Base-by-base conservation (phyloP, 169 alveolate genomes). In the Cryptosporidium felis region DNA sequence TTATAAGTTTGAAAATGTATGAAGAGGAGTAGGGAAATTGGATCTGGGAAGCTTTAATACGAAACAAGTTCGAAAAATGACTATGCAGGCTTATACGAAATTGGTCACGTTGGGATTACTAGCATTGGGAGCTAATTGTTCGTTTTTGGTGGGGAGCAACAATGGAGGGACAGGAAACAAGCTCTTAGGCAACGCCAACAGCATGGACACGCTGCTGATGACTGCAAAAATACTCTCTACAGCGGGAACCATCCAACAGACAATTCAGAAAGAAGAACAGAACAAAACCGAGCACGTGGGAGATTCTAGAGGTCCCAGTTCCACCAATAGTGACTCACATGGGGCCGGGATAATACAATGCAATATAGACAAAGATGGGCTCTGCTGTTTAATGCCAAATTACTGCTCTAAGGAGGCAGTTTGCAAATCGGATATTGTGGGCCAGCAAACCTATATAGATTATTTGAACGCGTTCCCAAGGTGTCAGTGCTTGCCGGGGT, bases 401-500 rank as follows among this genome's bases (percentile, higher is more conserved):
- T 74, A 53, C 58, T 74, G 85, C 28, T 74, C 85, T 18, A 49
- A 49, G 12, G 85, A 74, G n/a, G 85, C 85, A 51, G 56, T 49
- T 0, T 74, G 85, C 23, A 53, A 53, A 16, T 74, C 85, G 4
- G 85, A 74, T 10, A 74, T 74, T 30, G 85, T 74, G 4, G 85
- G 85, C 12, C 85, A 74, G 9, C 85, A 74, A 38, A 74, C 74
- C n/a, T 74, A 53, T 56, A 56, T 80, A 49, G 91, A 88, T 23
- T 61, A 66, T 58, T 41, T 67, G 21, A 80, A 88, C 51, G 89
- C 92, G 23, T 40, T 89, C 44, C 92, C 92, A 10, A 46, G 89
- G 44, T 88, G 91, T 62, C 65, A 49, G 61, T 89, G 92, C 47
- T 18, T 44, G 34, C 82, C 74, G 18, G 92, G 92, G 21, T 90